Conservation (phyloP, 2,329 filamentous ascomycete species). For the Exophiala alcalophila region DNA sequence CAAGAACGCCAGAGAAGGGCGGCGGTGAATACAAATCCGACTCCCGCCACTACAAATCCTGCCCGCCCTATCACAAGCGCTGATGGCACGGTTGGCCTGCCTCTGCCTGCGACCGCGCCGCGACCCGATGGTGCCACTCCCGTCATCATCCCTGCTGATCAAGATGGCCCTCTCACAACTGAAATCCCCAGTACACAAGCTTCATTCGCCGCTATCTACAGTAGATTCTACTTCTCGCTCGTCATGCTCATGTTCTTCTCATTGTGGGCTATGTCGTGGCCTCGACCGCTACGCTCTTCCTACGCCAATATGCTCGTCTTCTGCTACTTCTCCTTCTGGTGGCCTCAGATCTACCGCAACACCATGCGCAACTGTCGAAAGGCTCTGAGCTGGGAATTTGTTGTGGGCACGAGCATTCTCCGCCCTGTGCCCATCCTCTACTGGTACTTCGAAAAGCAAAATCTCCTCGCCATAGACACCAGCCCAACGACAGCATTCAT, state of each 20-base stretch:
- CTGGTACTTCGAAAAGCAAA: slow-evolving; percentile 74
- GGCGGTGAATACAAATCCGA: slow-evolving; percentile 9
- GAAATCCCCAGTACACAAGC: slow-evolving; percentile 39
- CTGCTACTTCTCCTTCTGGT: slow-evolving; percentile 84
- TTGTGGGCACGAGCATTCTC: slow-evolving; percentile 75
- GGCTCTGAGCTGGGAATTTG: slow-evolving; percentile 87
- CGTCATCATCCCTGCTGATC: slow-evolving; percentile 59
- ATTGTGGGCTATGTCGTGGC: slow-evolving; percentile 58
- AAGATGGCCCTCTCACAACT: slow-evolving; percentile 42
- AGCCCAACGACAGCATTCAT: slow-evolving; percentile 64
- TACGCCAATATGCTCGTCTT: slow-evolving; percentile 65
- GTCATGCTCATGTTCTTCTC: slow-evolving; percentile 58
- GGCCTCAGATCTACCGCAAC: slow-evolving; percentile 89
- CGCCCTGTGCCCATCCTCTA: slow-evolving; percentile 79
- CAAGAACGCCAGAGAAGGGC: slow-evolving; percentile 35
- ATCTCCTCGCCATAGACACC: slow-evolving; percentile 73
- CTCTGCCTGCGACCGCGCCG: slow-evolving; percentile 51
- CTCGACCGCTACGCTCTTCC: slow-evolving; percentile 49
- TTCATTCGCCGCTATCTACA: slow-evolving; percentile 59
- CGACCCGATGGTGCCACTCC: slow-evolving; percentile 50
- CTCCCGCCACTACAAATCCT: slow-evolving; percentile 5
- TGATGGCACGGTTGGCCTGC: slow-evolving; percentile 37
- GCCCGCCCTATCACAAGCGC: slow-evolving; percentile 7
- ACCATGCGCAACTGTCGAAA: slow-evolving; percentile 85
- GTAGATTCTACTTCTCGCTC: slow-evolving; percentile 60